A percentile compares a stretch with the other conserved stretches of the same genome.
These are phyloP conservation scores for Aspergillus viridinutans DNA, from an alignment of 2,329 filamentous ascomycete species.

Conservation along the genomic window DNA sequence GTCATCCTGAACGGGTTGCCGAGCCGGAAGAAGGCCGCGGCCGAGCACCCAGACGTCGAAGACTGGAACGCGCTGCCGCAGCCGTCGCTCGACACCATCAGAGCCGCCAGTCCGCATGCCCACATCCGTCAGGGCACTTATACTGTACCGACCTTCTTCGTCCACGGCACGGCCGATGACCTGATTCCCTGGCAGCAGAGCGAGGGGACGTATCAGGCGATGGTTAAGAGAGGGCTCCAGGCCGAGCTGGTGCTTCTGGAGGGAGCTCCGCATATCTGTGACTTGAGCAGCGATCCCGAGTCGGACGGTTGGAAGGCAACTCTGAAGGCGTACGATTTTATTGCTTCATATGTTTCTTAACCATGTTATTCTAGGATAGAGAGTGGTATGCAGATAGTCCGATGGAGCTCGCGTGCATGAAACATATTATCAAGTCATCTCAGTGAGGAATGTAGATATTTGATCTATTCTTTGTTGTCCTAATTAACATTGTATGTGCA, in stretches of 20 bases:
- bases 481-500: too few relatives aligned
- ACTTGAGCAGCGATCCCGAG: not conserved
- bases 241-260: conserved; percentile 1
- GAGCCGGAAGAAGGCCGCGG: not conserved
- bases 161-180: conserved; percentile 13
- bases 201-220: conserved; percentile 4
- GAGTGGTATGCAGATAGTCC: too few relatives aligned
- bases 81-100: conserved; percentile 4
- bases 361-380: too few relatives aligned
- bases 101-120: conserved; percentile 9
- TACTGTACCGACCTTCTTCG: conserved; percentile 10
- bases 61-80: not conserved
- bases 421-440: too few relatives aligned
- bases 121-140: conserved; percentile 12
- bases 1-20: conserved; percentile 20
- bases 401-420: too few relatives aligned
- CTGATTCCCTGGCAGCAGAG: conserved; percentile 11
- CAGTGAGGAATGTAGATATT: too few relatives aligned
- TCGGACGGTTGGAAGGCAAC: not conserved
- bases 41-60: not conserved
- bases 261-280: conserved; percentile 8
- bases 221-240: conserved; percentile 1
- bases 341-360: too few relatives aligned
- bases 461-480: too few relatives aligned
- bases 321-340: not conserved